phyloP scores from a whole-genome alignment of 129 eudicot species.

The Lonicera japonica region DNA sequence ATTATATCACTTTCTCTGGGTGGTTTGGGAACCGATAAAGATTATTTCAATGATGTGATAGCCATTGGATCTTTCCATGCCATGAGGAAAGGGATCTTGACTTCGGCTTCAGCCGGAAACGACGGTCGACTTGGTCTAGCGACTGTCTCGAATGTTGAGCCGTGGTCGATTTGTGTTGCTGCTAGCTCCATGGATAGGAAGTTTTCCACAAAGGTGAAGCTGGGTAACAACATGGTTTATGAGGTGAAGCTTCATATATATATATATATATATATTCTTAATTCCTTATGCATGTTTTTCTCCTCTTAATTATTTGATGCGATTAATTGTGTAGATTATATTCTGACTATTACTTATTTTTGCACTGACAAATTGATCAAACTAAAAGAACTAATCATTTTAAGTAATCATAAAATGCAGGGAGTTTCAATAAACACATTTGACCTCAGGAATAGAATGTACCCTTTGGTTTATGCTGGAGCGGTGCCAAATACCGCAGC shows the following conservation, averaged over 20 bases:
- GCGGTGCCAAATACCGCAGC: constrained; percentile 1
- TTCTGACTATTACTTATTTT: background rate
- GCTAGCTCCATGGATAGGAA: constrained; percentile 13
- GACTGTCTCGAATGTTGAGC: background rate
- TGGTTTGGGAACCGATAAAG: background rate
- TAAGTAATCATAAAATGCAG: background rate
- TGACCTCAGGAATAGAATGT: background rate
- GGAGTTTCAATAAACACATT: constrained; percentile 12
- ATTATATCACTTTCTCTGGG: constrained; percentile 29
- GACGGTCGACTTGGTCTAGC: background rate
- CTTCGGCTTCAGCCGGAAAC: constrained; percentile 3
- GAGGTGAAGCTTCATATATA: background rate
- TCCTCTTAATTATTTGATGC: no score
- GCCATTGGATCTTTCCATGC: constrained; percentile 20
- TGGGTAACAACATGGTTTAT: constrained; percentile 6
- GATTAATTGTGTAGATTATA: background rate
- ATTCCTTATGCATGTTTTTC: background rate
- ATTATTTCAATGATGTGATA: constrained; percentile 8
- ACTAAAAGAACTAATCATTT: background rate
- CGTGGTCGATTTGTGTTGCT: constrained; percentile 9
- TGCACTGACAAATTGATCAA: no score
- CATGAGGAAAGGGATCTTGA: constrained; percentile 11
- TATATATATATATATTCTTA: no score
- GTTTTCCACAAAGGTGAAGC: background rate
- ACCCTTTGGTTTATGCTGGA: constrained; percentile 3